Conservation (phyloP, 1,139 yeast species). For the Debaryomyces subglobosus region DNA sequence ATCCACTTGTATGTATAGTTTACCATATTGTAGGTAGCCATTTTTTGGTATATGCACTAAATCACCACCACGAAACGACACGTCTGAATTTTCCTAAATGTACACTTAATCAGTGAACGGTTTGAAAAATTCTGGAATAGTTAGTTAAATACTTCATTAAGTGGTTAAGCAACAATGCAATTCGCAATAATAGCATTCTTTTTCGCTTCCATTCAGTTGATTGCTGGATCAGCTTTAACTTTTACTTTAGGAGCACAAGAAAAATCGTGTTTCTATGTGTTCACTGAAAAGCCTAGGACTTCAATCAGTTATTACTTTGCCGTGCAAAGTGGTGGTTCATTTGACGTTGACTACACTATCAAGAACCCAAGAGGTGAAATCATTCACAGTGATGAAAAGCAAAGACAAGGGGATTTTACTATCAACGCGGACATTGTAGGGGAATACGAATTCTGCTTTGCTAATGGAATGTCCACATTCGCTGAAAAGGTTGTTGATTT, state of each 20-base stretch:
- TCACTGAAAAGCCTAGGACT: constrained; percentile 65
- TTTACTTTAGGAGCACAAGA: constrained; percentile 80
- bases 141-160: not conserved
- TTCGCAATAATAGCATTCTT: constrained; percentile 21
- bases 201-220: constrained; percentile 30
- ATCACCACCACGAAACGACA: constrained; percentile 9
- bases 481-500: constrained; percentile 90
- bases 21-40: not conserved
- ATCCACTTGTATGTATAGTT: constrained; percentile 4
- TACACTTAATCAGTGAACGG: not conserved
- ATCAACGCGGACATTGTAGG: constrained; percentile 72
- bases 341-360: constrained; percentile 80
- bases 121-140: not conserved
- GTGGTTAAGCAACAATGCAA: constrained; percentile 15
- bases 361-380: constrained; percentile 67
- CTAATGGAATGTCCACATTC: constrained; percentile 83
- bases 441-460: constrained; percentile 91
- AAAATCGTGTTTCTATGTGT: constrained; percentile 74
- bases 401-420: constrained; percentile 84
- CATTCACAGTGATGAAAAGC: constrained; percentile 61
- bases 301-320: constrained; percentile 84
- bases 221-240: constrained; percentile 67
- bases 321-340: constrained; percentile 88
- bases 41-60: not conserved
- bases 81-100: constrained; percentile 10